Evolutionary conservation across 108 stramenopile species (phyloP), one percentile per base, ranked within the genome.

Genomic region (Nannochloropsis gaditana): DNA sequence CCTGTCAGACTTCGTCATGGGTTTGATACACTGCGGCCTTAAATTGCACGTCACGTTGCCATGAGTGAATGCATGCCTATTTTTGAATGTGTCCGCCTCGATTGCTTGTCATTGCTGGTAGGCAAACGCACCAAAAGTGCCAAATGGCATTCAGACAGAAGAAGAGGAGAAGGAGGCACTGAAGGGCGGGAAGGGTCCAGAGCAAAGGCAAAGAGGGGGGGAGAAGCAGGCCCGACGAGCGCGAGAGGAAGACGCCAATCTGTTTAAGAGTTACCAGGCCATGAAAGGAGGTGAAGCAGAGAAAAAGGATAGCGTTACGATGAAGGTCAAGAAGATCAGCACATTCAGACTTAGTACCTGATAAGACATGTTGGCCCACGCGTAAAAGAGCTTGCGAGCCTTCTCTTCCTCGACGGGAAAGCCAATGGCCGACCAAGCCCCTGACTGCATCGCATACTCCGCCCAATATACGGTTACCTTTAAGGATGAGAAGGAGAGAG

Each of bases 371-470:
- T 43, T 80, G 80, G 42, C 84, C 44, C 87, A 90, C 83, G 82
- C 41, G 87, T 90, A 90, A 85, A 90, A 90, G 9, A 17, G 17
- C 31, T 84, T 43, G 9, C 90, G 88, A 43, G 90, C 90, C 31
- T 42, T 42, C 2, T 41, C 79, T 21, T 86, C 84, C 41, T 79
- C 31, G 43, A 89, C 83, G 82, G 90, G 90, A 10, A 90, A 90
- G 17, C 90, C 90, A 43, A 90, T 90, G 9, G 90, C 90, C 80
- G 87, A 87, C 90, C 90, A 90, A 21, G 87, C 84, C 15, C 90
- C 90, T 8, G 85, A 86, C 79, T 90, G 90, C 90, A 90, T 90
- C 50, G 89, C 50, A 45, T 84, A 84, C 21, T 84, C 83, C 73
- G 83, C 59, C 59, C 59, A 73, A n/a, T 73, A 73, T 8, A 73